Evolutionary conservation across 2,329 filamentous ascomycete genomes (phyloP), one percentile per base, ranked within the genome.

Genomic region (Fusarium sp.): DNA sequence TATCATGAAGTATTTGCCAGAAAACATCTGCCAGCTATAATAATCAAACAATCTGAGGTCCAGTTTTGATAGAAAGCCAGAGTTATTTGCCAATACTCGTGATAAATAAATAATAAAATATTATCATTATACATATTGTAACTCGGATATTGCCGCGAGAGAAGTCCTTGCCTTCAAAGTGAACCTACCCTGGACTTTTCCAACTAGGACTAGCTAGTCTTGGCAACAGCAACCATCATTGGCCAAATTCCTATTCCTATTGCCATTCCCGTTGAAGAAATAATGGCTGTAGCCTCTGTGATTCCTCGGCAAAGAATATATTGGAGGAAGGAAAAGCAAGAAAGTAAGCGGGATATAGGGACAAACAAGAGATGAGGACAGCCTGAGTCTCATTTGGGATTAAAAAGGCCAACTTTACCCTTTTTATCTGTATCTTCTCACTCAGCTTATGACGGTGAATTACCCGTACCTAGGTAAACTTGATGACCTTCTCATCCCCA

Each of bases 101-200:
- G 4, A 7, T 24, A 16, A 15, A 13, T 13, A 15, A 24, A 24
- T 15, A 37, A 13, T 16, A 48, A 35, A n/a, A 37, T 18, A 37
- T 16, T 1, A n/a, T 20, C 18, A 20, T 21, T 6, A 37, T 37
- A 37, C 26, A 6, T 26, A 26, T 6, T 26, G 9, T 9, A 26
- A 26, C 9, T 26, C 26, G 9, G 6, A 26, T 26, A 26, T 26
- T 26, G 26, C 26, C 26, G 26, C 26, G 9, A 26, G 26, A 26
- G 26, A 26, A 26, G 26, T 26, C 26, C 9, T 26, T 26, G 26
- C 26, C 20, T 28, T 26, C 35, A 15, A 23, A 4, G 11, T 7
- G 4, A 3, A 23, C 16, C 24, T 69, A 69, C 66, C 66, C 66
- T 69, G 67, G 24, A 69, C 47, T n/a, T 12, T 3, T n/a, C 38